Base-by-base conservation (phyloP, 805 yeast genomes). In the Ogataea pignaliae region DNA sequence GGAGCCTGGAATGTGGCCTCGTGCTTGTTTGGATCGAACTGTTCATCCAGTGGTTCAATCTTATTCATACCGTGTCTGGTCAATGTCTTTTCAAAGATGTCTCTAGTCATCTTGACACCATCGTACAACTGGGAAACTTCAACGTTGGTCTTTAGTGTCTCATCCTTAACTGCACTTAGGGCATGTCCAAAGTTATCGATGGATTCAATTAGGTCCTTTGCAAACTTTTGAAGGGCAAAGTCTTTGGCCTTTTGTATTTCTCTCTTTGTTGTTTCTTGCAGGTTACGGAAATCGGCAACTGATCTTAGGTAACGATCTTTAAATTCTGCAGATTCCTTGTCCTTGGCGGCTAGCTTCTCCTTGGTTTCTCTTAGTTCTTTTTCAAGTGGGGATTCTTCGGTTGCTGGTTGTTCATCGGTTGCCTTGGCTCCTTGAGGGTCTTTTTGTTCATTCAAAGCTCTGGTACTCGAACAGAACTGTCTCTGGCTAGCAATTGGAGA, bases 1-100 rank as follows among this genome's bases (percentile, higher is more conserved):
- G 91, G 85, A 43, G 85, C 70, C 71, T 89, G 93, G 67, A 89
- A 90, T 29, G 91, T 80, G 42, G 97, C 97, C 69, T 89, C 97
- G 65, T 89, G 97, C 56, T 73, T 74, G 68, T 90, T 88, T 50
- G 97, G 97, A 65, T 89, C 96, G 57, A 90, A 89, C 53, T 70
- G 73, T 67, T 88, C 88, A 51, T 91, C 95, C 32, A 86, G 46
- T 40, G 97, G 96, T 59, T 88, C 83, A 49, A 88, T 73, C 70
- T 87, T 88, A 52, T 68, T 74, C 51, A 89, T 72, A 34, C 97
- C 97, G 66, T 89, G 91, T 60, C 73, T 83, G 46, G 67, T 68
- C 57, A 89, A 75, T 31, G 97, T 89, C 73, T 83, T 85, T 63
- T 85, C 93, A 56, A 89, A 85, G 32, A 90, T 81, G 54, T 78